A percentile compares a stretch with the other conserved stretches of the same genome.
Conservation (phyloP, 352 stramenopile genomes). For the Blastocystis sp. region DNA sequence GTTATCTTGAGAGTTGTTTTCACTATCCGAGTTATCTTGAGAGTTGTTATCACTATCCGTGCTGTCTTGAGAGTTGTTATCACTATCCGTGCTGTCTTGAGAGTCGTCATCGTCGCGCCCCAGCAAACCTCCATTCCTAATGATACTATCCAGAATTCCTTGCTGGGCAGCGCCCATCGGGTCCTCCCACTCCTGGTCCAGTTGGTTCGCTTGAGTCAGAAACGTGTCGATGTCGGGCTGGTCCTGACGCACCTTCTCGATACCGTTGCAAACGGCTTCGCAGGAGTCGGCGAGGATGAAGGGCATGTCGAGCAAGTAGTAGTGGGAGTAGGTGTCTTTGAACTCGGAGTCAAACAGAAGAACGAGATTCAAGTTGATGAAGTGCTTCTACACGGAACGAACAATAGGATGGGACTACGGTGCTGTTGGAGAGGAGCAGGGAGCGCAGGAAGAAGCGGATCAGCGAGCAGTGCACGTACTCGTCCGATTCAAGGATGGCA, state of each 20-base stretch:
- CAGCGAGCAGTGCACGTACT: background rate
- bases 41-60: too few relatives aligned
- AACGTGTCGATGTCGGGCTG: too few relatives aligned
- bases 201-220: too few relatives aligned
- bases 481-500: background rate
- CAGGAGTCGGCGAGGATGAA: slow-evolving; percentile 1
- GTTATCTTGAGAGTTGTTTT: too few relatives aligned
- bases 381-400: slow-evolving; percentile 2
- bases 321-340: slow-evolving; percentile 12
- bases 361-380: background rate
- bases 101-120: too few relatives aligned
- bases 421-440: background rate
- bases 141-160: too few relatives aligned
- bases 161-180: too few relatives aligned
- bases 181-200: too few relatives aligned
- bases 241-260: background rate
- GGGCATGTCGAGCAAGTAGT: slow-evolving; percentile 14
- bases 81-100: too few relatives aligned
- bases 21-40: too few relatives aligned
- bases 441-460: slow-evolving; percentile 46
- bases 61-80: too few relatives aligned
- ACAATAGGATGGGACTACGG: background rate
- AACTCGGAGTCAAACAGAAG: slow-evolving; percentile 55
- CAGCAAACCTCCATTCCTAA: too few relatives aligned
- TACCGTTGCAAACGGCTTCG: background rate